These are phyloP conservation scores for Omphalotus guepiniiformis DNA, from an alignment of 768 basidiomycete genomes.

Conservation along the genomic window DNA sequence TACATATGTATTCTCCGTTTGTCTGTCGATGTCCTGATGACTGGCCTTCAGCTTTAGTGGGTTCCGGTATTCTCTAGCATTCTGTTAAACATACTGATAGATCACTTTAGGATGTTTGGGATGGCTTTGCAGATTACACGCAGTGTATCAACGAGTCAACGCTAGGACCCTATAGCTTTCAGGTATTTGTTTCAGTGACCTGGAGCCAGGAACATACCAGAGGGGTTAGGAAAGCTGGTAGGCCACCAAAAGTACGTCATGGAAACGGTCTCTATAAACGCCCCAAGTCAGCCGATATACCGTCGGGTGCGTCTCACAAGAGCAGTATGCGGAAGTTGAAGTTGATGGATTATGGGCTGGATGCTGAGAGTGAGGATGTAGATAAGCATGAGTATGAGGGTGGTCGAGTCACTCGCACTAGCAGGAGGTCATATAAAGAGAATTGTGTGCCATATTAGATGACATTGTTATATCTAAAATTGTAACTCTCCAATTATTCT, in stretches of 20 bases:
- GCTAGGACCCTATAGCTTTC: neutral
- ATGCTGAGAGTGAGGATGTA: neutral
- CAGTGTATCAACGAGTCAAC: neutral
- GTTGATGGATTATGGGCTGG: neutral
- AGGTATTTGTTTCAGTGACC: neutral
- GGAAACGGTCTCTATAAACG: neutral
- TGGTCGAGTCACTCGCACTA: neutral
- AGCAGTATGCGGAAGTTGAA: neutral
- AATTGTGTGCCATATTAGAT: neutral
- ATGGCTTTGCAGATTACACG: neutral
- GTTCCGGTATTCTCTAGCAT: neutral
- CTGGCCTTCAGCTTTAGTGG: neutral
- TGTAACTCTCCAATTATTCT: too few relatives aligned
- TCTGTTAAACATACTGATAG: neutral
- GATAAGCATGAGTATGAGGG: neutral
- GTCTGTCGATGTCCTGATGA: neutral
- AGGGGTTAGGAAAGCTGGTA: neutral
- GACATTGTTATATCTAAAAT: neutral
- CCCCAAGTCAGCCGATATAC: neutral
- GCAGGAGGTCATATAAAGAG: neutral
- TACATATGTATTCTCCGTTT: slow-evolving; percentile 1
- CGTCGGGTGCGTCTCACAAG: neutral
- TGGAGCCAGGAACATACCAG: neutral
- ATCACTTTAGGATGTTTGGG: neutral
- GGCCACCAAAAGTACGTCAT: neutral